These are phyloP conservation scores for Tulasnella sp. DNA, from an alignment of 768 basidiomycete genomes.

Conservation along the genomic window DNA sequence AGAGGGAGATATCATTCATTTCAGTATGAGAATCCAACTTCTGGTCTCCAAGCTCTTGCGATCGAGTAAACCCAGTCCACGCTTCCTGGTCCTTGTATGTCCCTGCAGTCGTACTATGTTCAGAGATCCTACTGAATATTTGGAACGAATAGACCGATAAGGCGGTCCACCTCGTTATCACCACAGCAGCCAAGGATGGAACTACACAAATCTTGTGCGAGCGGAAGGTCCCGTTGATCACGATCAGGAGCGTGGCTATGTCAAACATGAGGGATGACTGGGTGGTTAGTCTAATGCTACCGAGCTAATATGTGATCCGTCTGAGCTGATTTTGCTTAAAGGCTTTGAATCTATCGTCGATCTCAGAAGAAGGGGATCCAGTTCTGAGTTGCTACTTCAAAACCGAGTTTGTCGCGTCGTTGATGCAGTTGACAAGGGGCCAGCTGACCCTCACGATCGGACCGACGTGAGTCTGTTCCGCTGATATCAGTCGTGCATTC, in stretches of 20 bases:
- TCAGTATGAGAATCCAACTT: constrained; percentile 72
- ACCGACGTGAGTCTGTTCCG: constrained; percentile 49
- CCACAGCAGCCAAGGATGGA: constrained; percentile 49
- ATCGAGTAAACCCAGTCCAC: constrained; percentile 85
- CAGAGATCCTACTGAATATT: neutral
- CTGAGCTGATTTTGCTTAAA: constrained; percentile 27
- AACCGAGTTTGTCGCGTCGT: constrained; percentile 79
- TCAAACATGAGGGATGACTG: constrained; percentile 91
- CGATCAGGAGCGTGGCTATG: constrained; percentile 77
- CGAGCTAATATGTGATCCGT: neutral
- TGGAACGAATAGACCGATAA: constrained; percentile 75
- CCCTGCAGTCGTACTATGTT: neutral
- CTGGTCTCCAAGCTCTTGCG: constrained; percentile 76
- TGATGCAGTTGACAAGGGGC: constrained; percentile 71
- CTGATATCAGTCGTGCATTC: neutral
- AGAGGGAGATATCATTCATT: constrained; percentile 65
- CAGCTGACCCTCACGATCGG: constrained; percentile 61
- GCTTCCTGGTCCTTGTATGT: constrained; percentile 81
- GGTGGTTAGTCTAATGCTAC: constrained; percentile 47
- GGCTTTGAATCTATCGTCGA: constrained; percentile 60
- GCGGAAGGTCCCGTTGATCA: constrained; percentile 79
- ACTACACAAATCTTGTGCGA: constrained; percentile 50
- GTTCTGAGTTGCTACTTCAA: constrained; percentile 88
- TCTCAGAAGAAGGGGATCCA: constrained; percentile 90
- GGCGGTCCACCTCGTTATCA: constrained; percentile 68